A percentile compares a stretch with the other conserved stretches of the same genome.
phyloP scores from a whole-genome alignment of 805 yeast species.

The Tetrapisispora pingtungensis region DNA sequence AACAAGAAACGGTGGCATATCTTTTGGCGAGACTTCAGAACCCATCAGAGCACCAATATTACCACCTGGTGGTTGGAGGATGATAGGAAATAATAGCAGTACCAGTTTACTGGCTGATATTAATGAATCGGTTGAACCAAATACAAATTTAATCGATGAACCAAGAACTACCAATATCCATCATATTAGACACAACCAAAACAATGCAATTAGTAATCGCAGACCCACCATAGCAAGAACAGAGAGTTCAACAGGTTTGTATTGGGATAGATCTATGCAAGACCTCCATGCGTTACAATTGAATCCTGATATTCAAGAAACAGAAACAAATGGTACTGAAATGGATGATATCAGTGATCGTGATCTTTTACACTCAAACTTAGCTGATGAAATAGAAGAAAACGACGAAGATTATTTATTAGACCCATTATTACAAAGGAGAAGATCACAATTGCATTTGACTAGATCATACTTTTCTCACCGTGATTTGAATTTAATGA shows the following conservation, averaged over 20 bases:
- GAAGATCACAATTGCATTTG: conserved; percentile 25
- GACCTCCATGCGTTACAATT: conserved; percentile 7
- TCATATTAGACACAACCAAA: neutral
- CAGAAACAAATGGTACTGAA: neutral
- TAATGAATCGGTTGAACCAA: neutral
- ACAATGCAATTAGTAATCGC: neutral
- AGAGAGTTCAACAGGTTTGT: conserved; percentile 7
- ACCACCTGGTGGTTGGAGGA: conserved; percentile 30
- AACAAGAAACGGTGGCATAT: conserved; percentile 24
- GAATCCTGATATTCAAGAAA: neutral
- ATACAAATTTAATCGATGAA: neutral
- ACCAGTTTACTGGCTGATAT: neutral
- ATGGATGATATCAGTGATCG: neutral
- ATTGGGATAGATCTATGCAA: conserved; percentile 29
- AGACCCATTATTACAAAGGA: conserved; percentile 24
- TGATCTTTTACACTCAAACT: conserved; percentile 3
- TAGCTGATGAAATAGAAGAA: conserved; percentile 11
- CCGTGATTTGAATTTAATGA: neutral
- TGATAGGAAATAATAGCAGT: conserved; percentile 6
- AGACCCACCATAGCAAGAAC: neutral
- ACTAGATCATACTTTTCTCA: conserved; percentile 10
- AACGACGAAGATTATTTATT: conserved; percentile 26
- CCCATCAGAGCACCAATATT: conserved; percentile 22
- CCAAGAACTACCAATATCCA: neutral
- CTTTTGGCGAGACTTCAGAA: conserved; percentile 14